Conservation (phyloP, 768 basidiomycete species). For the Rhizopogon vinicolor region DNA sequence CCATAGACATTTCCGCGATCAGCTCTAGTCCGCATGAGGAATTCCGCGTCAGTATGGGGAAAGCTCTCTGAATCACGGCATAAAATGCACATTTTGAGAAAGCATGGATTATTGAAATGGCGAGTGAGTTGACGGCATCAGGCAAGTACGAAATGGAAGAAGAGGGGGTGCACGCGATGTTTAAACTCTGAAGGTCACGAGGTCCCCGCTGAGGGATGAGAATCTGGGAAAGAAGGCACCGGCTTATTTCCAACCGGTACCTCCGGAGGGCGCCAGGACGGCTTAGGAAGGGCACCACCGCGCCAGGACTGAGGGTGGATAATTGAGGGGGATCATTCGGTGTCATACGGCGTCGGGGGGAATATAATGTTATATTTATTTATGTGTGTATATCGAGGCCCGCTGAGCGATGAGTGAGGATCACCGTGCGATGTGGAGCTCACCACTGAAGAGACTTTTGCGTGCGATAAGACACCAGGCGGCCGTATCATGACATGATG, state of each 20-base stretch:
- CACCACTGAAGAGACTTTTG: neutral
- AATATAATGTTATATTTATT: neutral
- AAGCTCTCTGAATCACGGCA: slow-evolving; percentile 2
- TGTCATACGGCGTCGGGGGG: neutral
- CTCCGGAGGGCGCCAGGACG: neutral
- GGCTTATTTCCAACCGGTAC: neutral
- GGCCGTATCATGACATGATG: neutral
- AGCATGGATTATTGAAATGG: too few relatives aligned
- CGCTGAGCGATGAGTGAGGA: neutral
- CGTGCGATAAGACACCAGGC: neutral
- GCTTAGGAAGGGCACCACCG: too few relatives aligned
- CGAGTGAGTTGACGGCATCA: neutral
- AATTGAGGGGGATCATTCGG: neutral
- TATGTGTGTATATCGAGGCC: neutral
- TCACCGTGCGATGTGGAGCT: neutral
- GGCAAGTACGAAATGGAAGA: slow-evolving; percentile 5
- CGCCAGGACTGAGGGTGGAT: neutral
- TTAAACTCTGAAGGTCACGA: slow-evolving; percentile 7
- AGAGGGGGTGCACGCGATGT: slow-evolving; percentile 2
- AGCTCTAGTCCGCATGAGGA: neutral
- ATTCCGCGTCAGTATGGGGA: neutral
- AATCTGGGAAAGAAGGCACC: neutral
- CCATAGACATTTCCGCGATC: slow-evolving; percentile 2
- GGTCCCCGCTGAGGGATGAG: slow-evolving; percentile 1
- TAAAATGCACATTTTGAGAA: neutral